Evolutionary conservation across 305 asterid species (phyloP).

Genomic region (Vinca major): DNA sequence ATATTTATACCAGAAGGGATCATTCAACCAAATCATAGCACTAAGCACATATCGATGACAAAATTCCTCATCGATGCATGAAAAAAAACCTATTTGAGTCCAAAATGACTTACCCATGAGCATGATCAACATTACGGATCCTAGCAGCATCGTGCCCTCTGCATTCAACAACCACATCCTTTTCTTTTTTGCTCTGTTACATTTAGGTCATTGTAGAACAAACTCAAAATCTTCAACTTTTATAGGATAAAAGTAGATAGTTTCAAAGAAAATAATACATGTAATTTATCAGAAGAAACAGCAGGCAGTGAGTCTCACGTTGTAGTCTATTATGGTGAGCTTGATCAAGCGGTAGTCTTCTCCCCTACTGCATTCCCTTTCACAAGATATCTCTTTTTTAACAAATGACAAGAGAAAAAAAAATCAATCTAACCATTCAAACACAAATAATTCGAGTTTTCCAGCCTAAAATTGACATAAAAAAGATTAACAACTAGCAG

Average conservation of each 20-base stretch:
- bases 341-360: constrained; percentile 94
- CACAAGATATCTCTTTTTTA: constrained; percentile 70
- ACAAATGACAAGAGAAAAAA: constrained; percentile 1
- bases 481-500: no score
- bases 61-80: no score
- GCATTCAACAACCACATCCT: constrained; percentile 75
- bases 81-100: not conserved
- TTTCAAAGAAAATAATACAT: no score
- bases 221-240: constrained; percentile 1
- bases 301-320: constrained; percentile 34
- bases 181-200: constrained; percentile 56
- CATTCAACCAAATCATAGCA: no score
- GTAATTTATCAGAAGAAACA: not conserved
- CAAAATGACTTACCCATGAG: constrained; percentile 75
- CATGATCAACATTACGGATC: constrained; percentile 65
- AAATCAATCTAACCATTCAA: not conserved
- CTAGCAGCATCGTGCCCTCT: constrained; percentile 98
- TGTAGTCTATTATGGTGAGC: constrained; percentile 73
- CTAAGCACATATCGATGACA: no score
- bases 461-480: no score
- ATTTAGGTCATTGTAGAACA: constrained; percentile 7
- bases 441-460: no score
- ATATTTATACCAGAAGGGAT: no score
- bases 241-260: not conserved
- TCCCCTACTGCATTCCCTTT: constrained; percentile 95